Percentiles rank a stretch among this genome's conserved stretches.
These are phyloP conservation scores for Decorospora gaudefroyi DNA, from an alignment of 2,329 filamentous ascomycete species.

Conservation along the genomic window DNA sequence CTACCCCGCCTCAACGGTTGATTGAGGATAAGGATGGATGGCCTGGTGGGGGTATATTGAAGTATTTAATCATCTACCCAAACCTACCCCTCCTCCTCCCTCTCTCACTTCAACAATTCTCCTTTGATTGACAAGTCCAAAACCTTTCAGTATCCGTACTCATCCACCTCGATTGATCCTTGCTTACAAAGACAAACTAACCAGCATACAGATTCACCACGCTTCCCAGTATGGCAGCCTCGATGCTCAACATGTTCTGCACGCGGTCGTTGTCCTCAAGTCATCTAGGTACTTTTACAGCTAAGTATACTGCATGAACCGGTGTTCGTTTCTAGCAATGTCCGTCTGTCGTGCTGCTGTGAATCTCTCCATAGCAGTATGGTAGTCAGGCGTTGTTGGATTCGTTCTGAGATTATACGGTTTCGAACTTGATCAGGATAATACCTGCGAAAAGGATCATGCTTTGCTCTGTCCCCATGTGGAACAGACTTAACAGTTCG, in stretches of 20 bases:
- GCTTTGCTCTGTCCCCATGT: slow-evolving; percentile 60
- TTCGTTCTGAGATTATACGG: slow-evolving; percentile 86
- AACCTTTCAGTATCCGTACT: slow-evolving; percentile 26
- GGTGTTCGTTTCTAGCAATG: slow-evolving; percentile 45
- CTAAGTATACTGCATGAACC: slow-evolving; percentile 51
- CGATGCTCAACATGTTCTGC: slow-evolving; percentile 38
- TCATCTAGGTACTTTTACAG: slow-evolving; percentile 47
- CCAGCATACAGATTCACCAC: slow-evolving; percentile 23
- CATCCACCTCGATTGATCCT: slow-evolving; percentile 6
- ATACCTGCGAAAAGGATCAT: slow-evolving; percentile 99
- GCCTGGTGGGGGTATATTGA: slow-evolving; percentile 5
- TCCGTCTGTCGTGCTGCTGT: slow-evolving; percentile 6
- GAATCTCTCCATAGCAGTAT: background rate
- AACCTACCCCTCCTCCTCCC: slow-evolving; percentile 4
- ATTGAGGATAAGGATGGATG: slow-evolving; percentile 21
- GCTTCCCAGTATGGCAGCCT: slow-evolving; percentile 39
- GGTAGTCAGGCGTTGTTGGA: slow-evolving; percentile 19
- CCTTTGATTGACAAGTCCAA: background rate
- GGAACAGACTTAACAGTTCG: slow-evolving; percentile 38
- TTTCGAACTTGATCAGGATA: slow-evolving; percentile 95
- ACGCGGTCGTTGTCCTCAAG: slow-evolving; percentile 43
- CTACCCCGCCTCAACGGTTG: slow-evolving; percentile 40
- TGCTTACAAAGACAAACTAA: slow-evolving; percentile 25
- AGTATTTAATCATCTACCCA: slow-evolving; percentile 27
- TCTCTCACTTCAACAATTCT: slow-evolving; percentile 1